phyloP scores from a whole-genome alignment of 768 basidiomycete genomes.

The Kwoniella mangroviensis region DNA sequence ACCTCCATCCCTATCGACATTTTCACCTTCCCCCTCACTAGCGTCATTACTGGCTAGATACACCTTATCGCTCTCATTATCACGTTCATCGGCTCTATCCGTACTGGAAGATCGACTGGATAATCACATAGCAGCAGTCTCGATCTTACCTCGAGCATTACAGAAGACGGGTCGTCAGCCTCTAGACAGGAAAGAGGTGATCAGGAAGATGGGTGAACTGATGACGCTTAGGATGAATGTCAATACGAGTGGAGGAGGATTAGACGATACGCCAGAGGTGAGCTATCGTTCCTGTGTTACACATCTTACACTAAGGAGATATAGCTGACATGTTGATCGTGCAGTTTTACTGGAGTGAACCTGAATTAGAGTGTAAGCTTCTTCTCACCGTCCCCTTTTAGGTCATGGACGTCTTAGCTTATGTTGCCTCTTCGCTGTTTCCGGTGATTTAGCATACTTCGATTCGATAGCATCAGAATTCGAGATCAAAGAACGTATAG shows the following conservation, averaged over 20 bases:
- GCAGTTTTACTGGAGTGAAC: constrained; percentile 94
- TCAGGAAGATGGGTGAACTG: constrained; percentile 88
- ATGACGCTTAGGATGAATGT: constrained; percentile 90
- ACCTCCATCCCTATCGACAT: constrained; percentile 65
- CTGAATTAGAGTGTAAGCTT: constrained; percentile 76
- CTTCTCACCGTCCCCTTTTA: not conserved
- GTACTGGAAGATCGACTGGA: constrained; percentile 85
- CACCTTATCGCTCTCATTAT: constrained; percentile 87
- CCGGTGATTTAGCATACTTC: constrained; percentile 67
- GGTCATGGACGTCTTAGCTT: not conserved
- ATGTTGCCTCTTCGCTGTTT: not conserved
- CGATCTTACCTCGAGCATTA: constrained; percentile 74
- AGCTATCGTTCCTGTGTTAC: not conserved
- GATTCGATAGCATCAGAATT: constrained; percentile 81
- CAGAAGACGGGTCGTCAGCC: constrained; percentile 82
- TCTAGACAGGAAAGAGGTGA: constrained; percentile 76
- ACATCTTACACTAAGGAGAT: too few species aligned
- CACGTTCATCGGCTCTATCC: constrained; percentile 84
- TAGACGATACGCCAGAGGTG: constrained; percentile 57
- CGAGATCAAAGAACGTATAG: constrained; percentile 80
- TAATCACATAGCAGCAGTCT: constrained; percentile 79
- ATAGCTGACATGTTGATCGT: constrained; percentile 57
- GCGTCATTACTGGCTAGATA: constrained; percentile 84
- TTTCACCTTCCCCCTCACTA: constrained; percentile 62
- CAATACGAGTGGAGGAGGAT: constrained; percentile 65